Base-by-base conservation (phyloP, 495 filamentous ascomycete species). In the Stereocaulon alpinum region DNA sequence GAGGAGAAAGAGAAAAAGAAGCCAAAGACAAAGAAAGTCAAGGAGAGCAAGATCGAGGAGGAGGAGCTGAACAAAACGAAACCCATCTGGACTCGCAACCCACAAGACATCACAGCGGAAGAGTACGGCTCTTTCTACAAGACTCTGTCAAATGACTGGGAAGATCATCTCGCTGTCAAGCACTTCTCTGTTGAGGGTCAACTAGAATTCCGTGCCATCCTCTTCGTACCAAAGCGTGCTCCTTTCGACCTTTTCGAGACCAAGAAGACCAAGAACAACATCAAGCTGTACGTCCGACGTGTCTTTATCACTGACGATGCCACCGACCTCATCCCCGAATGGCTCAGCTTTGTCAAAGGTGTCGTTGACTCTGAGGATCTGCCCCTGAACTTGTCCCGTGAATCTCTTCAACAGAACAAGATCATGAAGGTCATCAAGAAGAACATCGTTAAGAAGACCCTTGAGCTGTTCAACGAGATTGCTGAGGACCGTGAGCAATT, bases 351-450 rank as follows among this genome's bases (percentile, higher is more conserved):
- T 79, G 75, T 98, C 82, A 97, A 97, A 87, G 93, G 93, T 82
- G 93, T 98, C 68, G 94, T 98, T 71, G 93, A 98, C 78, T 98
- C 93, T 63, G 93, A 98, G 82, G 93, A 98, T 77, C 87, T 98
- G 40, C 93, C 93, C 61, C 84, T 98, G 69, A 98, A 98, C 83
- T 76, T 98, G 77, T 97, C 94, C 73, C 94, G 93, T 85, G 93
- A 98, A 84, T 97, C 94, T 60, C 89, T 98, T 51, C 93, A 98
- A 79, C 94, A 97, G 82, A 97, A 97, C 87, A 97, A 97, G 89
- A 98, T 98, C 81, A 95, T 98, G 93, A 98, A 98, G 85, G 93
- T 98, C 71, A 98, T 98, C 84, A 91, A 89, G 82, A 98, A 98
- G 91, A 98, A 98, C 86, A 93, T 98, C 62, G 91, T 98, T 81